Evolutionary conservation across 2,329 filamentous ascomycete species (phyloP).

Genomic region (Trichoderma sp.): DNA sequence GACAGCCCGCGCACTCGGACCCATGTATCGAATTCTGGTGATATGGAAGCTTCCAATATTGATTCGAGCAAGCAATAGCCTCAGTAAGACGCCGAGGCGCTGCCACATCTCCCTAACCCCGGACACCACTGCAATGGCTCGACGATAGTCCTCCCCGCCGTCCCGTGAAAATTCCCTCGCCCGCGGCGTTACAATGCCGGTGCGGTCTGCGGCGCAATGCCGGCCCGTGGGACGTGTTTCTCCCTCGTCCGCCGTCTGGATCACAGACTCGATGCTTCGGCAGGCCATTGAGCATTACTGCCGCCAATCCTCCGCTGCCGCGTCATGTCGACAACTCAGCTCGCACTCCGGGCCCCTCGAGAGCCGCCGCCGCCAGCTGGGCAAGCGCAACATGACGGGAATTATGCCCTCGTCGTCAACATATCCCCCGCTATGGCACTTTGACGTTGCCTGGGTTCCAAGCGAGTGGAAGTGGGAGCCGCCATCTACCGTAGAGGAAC

Average conservation of each 20-base stretch:
- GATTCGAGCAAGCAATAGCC: neutral
- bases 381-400: conserved; percentile 53
- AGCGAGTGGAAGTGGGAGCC: conserved; percentile 52
- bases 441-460: conserved; percentile 43
- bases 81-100: neutral
- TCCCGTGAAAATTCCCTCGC: neutral
- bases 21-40: neutral
- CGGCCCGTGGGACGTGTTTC: conserved; percentile 23
- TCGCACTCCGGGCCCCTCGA: conserved; percentile 54
- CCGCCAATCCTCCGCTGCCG: conserved; percentile 26
- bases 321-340: conserved; percentile 33
- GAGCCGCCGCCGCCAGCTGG: conserved; percentile 49
- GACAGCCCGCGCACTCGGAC: neutral
- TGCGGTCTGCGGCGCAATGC: conserved; percentile 29
- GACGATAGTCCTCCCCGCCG: neutral
- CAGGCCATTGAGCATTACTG: conserved; percentile 33
- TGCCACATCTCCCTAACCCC: neutral
- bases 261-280: conserved; percentile 33
- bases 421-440: conserved; percentile 44
- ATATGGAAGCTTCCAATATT: neutral
- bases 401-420: conserved; percentile 40
- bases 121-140: neutral
- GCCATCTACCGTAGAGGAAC: conserved; percentile 37
- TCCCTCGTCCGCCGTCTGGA: conserved; percentile 30
- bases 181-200: conserved; percentile 29